phyloP scores from a whole-genome alignment of 768 basidiomycete genomes.

The Mycena vulgaris region DNA sequence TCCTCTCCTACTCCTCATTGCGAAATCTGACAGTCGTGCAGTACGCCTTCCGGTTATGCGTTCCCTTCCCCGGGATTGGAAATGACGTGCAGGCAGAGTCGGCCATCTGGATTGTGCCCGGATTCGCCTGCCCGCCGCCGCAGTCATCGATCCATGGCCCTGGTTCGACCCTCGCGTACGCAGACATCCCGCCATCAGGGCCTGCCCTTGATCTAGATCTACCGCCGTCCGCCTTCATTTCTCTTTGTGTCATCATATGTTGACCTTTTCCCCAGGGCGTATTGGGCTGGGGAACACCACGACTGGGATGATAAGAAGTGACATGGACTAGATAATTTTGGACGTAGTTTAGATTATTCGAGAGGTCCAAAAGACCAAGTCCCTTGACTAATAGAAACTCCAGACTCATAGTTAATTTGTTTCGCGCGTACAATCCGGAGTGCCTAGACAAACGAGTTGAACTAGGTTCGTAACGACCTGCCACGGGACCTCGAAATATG shows the following conservation, averaged over 20 bases:
- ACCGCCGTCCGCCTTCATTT: slow-evolving; percentile 12
- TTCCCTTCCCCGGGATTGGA: slow-evolving; percentile 17
- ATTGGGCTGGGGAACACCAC: slow-evolving; percentile 21
- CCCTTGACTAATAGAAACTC: no score
- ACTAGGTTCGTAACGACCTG: no score
- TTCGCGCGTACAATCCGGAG: no score
- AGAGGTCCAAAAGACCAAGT: no score
- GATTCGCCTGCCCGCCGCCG: slow-evolving; percentile 5
- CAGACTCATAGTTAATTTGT: no score
- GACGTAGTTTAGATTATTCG: no score
- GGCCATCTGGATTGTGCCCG: slow-evolving; percentile 20
- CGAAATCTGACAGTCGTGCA: background rate
- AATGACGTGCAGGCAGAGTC: slow-evolving; percentile 23
- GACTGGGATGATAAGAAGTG: slow-evolving; percentile 28
- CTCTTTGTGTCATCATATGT: background rate
- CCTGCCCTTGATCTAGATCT: slow-evolving; percentile 16
- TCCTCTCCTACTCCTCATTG: background rate
- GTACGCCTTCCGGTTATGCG: slow-evolving; percentile 17
- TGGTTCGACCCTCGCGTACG: background rate
- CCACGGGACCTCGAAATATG: no score
- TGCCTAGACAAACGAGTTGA: no score
- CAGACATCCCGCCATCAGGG: slow-evolving; percentile 10
- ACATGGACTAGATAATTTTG: no score
- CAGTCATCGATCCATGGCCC: background rate
- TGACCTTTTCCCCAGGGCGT: background rate